These are phyloP conservation scores for Colletotrichum orbiculare DNA, from an alignment of 2,329 filamentous ascomycete genomes.

Conservation along the genomic window DNA sequence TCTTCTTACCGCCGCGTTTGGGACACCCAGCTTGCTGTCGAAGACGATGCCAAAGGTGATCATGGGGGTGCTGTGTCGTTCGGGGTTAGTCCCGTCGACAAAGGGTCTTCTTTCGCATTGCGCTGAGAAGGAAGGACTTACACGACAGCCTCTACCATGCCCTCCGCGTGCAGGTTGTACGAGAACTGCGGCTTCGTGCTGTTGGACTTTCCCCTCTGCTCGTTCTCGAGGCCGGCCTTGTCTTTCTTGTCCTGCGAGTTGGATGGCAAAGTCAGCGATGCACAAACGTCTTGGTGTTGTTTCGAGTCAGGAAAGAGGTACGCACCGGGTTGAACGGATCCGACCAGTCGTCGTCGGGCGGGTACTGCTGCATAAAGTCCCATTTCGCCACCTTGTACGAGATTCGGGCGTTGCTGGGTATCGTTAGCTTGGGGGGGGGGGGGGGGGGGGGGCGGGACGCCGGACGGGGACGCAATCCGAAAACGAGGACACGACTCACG, in stretches of 20 bases:
- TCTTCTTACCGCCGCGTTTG: slow-evolving; percentile 1
- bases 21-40: not conserved
- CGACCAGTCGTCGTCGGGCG: not conserved
- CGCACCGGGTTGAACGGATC: not conserved
- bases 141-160: not conserved
- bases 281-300: too few species aligned
- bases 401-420: slow-evolving; percentile 8
- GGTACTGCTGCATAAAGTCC: slow-evolving; percentile 10
- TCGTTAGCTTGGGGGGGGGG: not conserved
- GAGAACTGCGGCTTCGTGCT: slow-evolving; percentile 1
- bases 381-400: slow-evolving; percentile 10
- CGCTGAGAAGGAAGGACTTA: too few species aligned
- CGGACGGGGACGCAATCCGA: too few species aligned
- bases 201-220: not conserved
- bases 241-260: too few species aligned
- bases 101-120: too few species aligned
- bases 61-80: not conserved
- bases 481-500: too few species aligned
- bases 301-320: not conserved
- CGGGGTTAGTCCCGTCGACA: too few species aligned
- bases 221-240: too few species aligned
- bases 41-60: slow-evolving; percentile 19
- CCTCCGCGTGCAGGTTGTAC: slow-evolving; percentile 7
- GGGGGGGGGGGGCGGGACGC: too few species aligned
- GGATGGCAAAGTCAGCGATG: too few species aligned